phyloP scores from a whole-genome alignment of 257 asterid genomes.

The Salvia miltiorrhiza region DNA sequence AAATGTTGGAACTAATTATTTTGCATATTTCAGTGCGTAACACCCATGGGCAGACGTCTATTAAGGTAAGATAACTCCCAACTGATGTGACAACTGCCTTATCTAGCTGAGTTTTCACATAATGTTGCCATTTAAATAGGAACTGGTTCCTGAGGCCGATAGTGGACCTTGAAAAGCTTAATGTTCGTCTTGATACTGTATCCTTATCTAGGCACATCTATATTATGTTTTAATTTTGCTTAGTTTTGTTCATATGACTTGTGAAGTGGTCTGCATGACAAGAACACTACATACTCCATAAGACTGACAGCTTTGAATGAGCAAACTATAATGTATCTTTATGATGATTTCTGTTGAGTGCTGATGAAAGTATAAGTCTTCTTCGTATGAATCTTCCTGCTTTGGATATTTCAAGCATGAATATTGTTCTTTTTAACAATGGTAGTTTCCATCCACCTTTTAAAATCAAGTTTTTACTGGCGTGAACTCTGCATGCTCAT shows the following conservation, averaged over 20 bases:
- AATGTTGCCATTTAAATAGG: constrained; percentile 43
- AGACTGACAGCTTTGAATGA: constrained; percentile 14
- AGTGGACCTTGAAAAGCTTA: constrained; percentile 79
- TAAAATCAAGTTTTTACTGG: background rate
- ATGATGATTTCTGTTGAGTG: constrained; percentile 4
- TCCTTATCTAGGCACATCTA: constrained; percentile 41
- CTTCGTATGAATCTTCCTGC: constrained; percentile 3
- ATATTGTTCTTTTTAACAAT: constrained; percentile 2
- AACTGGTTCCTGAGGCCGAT: constrained; percentile 97
- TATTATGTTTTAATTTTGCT: background rate
- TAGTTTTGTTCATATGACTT: background rate
- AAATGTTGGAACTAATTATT: constrained; percentile 23
- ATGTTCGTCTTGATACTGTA: constrained; percentile 87
- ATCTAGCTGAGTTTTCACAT: constrained; percentile 31
- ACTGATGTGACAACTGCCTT: constrained; percentile 12
- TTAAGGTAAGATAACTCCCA: constrained; percentile 55
- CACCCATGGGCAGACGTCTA: constrained; percentile 93
- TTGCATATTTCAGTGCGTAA: constrained; percentile 74
- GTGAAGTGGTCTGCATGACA: constrained; percentile 6
- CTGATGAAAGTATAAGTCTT: constrained; percentile 13
- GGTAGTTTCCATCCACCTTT: constrained; percentile 3
- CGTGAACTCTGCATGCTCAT: constrained; percentile 15
- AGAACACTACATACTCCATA: constrained; percentile 16
- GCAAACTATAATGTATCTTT: constrained; percentile 1
- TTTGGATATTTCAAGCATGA: constrained; percentile 12